These are phyloP conservation scores for Exophiala phaeomuriformis DNA, from an alignment of 2,329 filamentous ascomycete species.

Conservation along the genomic window DNA sequence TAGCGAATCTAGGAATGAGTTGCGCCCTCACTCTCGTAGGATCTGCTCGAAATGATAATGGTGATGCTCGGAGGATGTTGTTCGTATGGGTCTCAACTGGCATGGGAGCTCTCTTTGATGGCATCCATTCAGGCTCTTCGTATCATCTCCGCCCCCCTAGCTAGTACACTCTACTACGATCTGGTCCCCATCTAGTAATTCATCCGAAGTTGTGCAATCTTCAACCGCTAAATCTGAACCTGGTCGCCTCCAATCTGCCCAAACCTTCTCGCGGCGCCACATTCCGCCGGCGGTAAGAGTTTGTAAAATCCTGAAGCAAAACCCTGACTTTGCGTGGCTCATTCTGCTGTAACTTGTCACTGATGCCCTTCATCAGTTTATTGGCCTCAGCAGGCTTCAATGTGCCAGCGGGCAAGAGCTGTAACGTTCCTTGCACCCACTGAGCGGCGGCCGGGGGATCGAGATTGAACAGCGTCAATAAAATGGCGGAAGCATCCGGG, in stretches of 20 bases:
- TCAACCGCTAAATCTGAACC: conserved; percentile 70
- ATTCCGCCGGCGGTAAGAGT: conserved; percentile 84
- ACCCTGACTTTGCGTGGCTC: conserved; percentile 73
- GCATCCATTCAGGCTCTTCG: no score
- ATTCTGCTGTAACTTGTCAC: conserved; percentile 62
- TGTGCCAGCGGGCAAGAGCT: conserved; percentile 73
- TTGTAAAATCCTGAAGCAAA: conserved; percentile 92
- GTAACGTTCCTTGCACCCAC: conserved; percentile 80
- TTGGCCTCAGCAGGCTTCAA: conserved; percentile 74
- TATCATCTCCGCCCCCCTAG: neutral
- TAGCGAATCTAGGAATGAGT: no score
- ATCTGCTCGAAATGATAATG: no score
- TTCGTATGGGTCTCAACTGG: no score
- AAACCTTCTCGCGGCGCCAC: conserved; percentile 91
- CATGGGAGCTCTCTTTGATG: no score
- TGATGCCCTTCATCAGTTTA: conserved; percentile 71
- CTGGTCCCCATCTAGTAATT: neutral
- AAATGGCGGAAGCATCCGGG: conserved; percentile 84
- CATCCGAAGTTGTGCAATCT: neutral
- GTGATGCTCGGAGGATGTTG: no score
- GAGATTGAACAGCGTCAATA: conserved; percentile 82
- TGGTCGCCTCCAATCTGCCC: conserved; percentile 74
- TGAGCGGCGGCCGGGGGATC: conserved; percentile 68
- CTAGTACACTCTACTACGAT: neutral
- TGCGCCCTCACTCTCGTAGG: no score